Evolutionary conservation across 768 basidiomycete species (phyloP), one percentile per base, ranked within the genome.

Genomic region (Lanmaoa rubissima): DNA sequence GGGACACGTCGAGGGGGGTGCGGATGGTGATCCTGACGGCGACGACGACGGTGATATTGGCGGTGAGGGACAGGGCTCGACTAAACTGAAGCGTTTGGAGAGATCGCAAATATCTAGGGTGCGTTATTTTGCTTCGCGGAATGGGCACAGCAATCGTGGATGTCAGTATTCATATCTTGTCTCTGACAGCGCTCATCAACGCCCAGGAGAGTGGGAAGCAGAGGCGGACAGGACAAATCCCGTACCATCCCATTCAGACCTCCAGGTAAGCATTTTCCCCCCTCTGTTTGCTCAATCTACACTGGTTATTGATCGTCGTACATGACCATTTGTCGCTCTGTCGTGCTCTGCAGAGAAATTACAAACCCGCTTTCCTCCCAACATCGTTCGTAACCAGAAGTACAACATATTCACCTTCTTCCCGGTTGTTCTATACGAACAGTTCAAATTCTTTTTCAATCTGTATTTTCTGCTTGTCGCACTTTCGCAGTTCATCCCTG

Each of bases 381-480:
- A 99, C 74, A 87, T 88, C 47, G 92, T 97, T 54, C 87, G 92
- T 64, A 99, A 99, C 66, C 96, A 98, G 74, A 99, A 99, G 77
- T 98, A 98, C 80, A 96, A 95, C 69, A 79, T 90, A 52, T 83
- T 92, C 75, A 94, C 92, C n/a, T 99, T 99, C 79, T 82, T 99
- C 11, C 97, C 97, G 4, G 83, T 98, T 61, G 95, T 98, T 44
- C 85, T 98, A 71, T 98, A 98, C 73, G 95, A 98, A 72, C 96
- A 98, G 71, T 99, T 98, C 87, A 98, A 98, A 74, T 98, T 96
- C 80, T 99, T 99, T 78, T 98, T 97, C 85, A 99, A 98, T 70
- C 81, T 98, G 8, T 99, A 98, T 73, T 99, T 99, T 69, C 83
- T 98, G 12, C 86, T 98, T 24, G 97, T 99, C 38, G 97, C 97